Evolutionary conservation across 2,329 filamentous ascomycete genomes (phyloP).

Genomic region (Colletotrichum camelliae): DNA sequence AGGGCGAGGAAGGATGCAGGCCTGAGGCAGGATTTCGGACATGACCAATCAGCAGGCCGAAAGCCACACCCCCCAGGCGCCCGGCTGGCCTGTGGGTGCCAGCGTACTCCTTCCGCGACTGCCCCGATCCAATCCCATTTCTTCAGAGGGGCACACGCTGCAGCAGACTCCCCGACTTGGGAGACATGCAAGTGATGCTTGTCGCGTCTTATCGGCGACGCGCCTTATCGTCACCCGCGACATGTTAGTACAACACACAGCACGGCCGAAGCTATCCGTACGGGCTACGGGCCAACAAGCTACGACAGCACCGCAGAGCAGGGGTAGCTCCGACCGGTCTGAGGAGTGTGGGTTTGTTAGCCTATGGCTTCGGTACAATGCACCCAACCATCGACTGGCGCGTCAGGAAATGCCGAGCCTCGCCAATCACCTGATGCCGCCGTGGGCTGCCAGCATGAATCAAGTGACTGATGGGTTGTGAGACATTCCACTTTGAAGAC

Average conservation of each 20-base stretch:
- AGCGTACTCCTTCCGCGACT: conserved; percentile 7
- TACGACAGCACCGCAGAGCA: not conserved
- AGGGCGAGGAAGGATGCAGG: not conserved
- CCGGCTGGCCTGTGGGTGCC: not conserved
- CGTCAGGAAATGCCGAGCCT: conserved; percentile 19
- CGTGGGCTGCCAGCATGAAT: conserved; percentile 18
- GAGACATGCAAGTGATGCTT: not conserved
- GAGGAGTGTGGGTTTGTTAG: not conserved
- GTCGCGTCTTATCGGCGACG: conserved; percentile 6
- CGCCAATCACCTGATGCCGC: conserved; percentile 22
- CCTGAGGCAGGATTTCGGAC: conserved; percentile 16
- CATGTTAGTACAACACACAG: not conserved
- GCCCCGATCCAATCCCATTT: conserved; percentile 20
- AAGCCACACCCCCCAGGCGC: conserved; percentile 7
- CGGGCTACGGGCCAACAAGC: not conserved
- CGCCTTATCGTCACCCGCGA: not conserved
- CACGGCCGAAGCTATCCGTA: not conserved
- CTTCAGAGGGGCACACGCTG: conserved; percentile 18
- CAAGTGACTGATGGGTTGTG: conserved; percentile 24
- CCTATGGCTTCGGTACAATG: not conserved
- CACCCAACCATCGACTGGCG: conserved; percentile 3
- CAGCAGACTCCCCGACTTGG: not conserved
- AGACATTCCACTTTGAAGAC: conserved; percentile 17
- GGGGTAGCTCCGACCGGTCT: conserved; percentile 4
- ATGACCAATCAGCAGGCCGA: conserved; percentile 13